Evolutionary conservation across 225 moss, liverwort and hornwort genomes (phyloP).

Genomic region (Rhytidiadelphus loreus): DNA sequence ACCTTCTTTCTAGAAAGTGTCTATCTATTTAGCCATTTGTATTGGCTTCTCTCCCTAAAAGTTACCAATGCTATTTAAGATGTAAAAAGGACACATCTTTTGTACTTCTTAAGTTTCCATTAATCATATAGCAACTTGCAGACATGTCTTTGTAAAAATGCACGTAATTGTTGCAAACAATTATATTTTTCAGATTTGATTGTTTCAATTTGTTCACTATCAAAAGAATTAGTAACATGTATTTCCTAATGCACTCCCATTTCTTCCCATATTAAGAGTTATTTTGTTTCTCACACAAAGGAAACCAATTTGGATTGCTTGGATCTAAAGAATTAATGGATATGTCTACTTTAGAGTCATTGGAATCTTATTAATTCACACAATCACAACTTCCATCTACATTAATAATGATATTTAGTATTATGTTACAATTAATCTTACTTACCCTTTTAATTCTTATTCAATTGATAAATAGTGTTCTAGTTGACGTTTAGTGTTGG

Average conservation of each 20-base stretch:
- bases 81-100: not conserved
- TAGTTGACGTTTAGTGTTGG: rapidly evolving
- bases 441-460: not conserved
- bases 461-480: not conserved
- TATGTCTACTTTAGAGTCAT: not conserved
- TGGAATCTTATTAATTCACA: not conserved
- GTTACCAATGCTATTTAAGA: too few species aligned
- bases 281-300: not conserved
- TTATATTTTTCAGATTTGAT: too few species aligned
- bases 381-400: not conserved
- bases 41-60: too few species aligned
- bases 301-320: not conserved
- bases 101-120: not conserved
- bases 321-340: rapidly evolving
- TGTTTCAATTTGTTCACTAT: not conserved
- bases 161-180: too few species aligned
- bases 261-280: not conserved
- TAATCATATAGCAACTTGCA: rapidly evolving
- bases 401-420: not conserved
- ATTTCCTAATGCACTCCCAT: not conserved
- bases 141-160: not conserved
- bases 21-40: too few species aligned
- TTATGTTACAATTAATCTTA: not conserved
- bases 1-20: too few species aligned
- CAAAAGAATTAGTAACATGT: not conserved